Conservation (phyloP, 352 stramenopile genomes). For the Aphanomyces euteiches region DNA sequence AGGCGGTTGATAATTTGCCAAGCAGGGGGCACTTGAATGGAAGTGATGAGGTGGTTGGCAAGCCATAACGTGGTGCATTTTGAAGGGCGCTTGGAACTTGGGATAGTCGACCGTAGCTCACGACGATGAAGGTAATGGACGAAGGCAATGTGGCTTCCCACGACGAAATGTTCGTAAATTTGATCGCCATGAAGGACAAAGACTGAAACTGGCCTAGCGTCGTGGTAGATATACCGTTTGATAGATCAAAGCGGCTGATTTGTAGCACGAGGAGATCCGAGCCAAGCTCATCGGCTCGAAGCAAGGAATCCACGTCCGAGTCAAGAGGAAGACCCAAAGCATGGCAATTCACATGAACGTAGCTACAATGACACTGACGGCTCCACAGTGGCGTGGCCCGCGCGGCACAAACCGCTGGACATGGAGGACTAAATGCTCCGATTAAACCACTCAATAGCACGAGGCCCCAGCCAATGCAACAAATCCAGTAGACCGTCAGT, state of each 20-base stretch:
- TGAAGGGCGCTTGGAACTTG: no score
- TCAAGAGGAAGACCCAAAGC: background rate
- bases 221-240: background rate
- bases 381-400: background rate
- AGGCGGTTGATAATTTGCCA: no score
- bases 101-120: no score
- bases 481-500: background rate
- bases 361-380: background rate
- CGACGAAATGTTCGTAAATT: background rate
- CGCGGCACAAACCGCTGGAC: background rate
- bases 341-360: background rate
- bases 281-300: background rate
- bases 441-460: background rate
- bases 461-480: background rate
- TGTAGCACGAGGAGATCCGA: background rate
- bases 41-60: no score
- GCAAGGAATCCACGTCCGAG: background rate
- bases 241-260: background rate
- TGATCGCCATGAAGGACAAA: background rate
- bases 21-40: no score
- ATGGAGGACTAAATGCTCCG: background rate
- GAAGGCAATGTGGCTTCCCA: background rate
- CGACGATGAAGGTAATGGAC: background rate
- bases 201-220: background rate
- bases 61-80: no score